Conservation (phyloP, 139 green algal species). For the Dunaliella sp. region DNA sequence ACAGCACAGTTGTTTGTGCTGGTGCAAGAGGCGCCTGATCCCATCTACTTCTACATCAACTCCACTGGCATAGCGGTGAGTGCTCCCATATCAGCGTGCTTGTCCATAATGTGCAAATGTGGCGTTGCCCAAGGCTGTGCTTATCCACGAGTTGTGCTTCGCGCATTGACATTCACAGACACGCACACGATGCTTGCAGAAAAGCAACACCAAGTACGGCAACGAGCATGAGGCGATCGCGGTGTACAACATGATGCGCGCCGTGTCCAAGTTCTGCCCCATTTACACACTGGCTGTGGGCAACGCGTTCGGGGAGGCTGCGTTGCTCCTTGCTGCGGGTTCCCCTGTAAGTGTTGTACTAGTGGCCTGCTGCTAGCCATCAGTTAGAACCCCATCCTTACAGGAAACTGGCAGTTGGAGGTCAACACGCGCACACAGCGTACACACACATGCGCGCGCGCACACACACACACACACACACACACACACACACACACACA, state of each 20-base stretch:
- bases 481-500: no score
- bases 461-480: slow-evolving; percentile 5
- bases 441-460: neutral
- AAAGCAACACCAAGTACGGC: slow-evolving; percentile 89
- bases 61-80: slow-evolving; percentile 87
- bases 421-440: no score
- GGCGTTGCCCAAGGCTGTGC: no score
- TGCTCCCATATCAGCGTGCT: neutral
- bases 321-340: slow-evolving; percentile 91
- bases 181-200: slow-evolving; percentile 64
- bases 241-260: slow-evolving; percentile 97
- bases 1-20: slow-evolving; percentile 61
- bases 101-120: no score
- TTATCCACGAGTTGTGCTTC: no score
- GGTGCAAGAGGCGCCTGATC: slow-evolving; percentile 66
- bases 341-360: slow-evolving; percentile 58
- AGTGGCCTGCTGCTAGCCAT: no score
- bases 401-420: no score
- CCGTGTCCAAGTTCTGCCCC: slow-evolving; percentile 81
- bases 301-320: slow-evolving; percentile 94
- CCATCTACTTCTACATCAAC: slow-evolving; percentile 99
- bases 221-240: slow-evolving; percentile 98
- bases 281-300: slow-evolving; percentile 92
- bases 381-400: no score
- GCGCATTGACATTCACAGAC: no score